phyloP scores from a whole-genome alignment of 139 green algal species.

The Medakamo hakoo region DNA sequence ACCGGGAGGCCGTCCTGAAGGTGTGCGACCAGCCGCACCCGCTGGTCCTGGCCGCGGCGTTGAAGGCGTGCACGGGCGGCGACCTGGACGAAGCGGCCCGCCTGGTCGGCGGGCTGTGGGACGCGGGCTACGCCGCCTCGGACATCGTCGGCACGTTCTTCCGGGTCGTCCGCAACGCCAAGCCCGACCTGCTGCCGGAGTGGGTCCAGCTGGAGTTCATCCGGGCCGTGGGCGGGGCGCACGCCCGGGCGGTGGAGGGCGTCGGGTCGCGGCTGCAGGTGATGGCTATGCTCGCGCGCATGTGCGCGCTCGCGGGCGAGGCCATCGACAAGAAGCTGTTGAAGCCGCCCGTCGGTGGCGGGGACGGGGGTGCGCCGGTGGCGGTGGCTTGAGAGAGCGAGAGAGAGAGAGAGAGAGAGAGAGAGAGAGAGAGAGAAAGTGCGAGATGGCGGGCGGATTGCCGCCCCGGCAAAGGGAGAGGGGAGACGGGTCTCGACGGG shows the following conservation, averaged over 20 bases:
- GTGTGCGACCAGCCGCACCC: constrained; percentile 98
- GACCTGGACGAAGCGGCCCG: constrained; percentile 52
- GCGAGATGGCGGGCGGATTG: no score
- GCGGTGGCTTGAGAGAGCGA: neutral
- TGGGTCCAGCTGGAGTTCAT: constrained; percentile 97
- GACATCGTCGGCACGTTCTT: constrained; percentile 98
- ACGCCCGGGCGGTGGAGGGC: constrained; percentile 88
- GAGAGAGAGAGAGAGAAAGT: neutral
- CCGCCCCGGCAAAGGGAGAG: no score
- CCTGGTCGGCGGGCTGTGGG: constrained; percentile 44
- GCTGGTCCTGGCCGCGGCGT: constrained; percentile 53
- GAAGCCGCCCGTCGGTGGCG: no score
- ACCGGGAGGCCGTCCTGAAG: constrained; percentile 80
- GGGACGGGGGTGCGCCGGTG: neutral
- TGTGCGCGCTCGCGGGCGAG: constrained; percentile 78
- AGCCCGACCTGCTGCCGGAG: constrained; percentile 47
- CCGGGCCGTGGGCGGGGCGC: constrained; percentile 20
- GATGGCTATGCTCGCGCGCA: constrained; percentile 71
- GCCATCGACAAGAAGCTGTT: no score
- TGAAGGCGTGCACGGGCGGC: constrained; percentile 47
- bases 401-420: neutral
- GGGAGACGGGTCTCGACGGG: neutral
- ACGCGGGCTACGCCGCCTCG: constrained; percentile 70
- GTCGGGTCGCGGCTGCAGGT: constrained; percentile 83
- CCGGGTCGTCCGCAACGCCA: constrained; percentile 54